These are phyloP conservation scores for Leishmania braziliensis DNA, from an alignment of 208 protist species.

Conservation along the genomic window DNA sequence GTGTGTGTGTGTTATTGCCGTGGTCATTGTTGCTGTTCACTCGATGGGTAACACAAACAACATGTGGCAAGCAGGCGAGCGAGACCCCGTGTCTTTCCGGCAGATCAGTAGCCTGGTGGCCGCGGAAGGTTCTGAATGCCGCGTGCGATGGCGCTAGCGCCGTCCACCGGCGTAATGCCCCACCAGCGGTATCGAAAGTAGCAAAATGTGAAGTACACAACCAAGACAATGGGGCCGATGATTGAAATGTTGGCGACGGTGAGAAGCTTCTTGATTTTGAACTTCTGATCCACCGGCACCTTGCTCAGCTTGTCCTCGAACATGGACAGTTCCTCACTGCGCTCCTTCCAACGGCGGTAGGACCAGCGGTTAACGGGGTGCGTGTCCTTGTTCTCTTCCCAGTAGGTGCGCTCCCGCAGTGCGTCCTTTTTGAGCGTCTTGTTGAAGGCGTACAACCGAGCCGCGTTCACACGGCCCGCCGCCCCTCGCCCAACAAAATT, in stretches of 20 bases:
- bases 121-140: conserved; percentile 80
- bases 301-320: conserved; percentile 82
- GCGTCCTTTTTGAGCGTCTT: conserved; percentile 82
- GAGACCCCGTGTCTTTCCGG: background rate
- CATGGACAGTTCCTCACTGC: conserved; percentile 75
- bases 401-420: conserved; percentile 69
- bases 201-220: conserved; percentile 73
- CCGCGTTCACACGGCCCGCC: conserved; percentile 63
- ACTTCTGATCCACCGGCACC: conserved; percentile 83
- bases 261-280: conserved; percentile 86
- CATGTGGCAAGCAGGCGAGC: background rate
- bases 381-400: conserved; percentile 80
- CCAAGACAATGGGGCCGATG: conserved; percentile 63
- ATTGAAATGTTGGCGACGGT: conserved; percentile 80
- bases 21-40: background rate
- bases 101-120: conserved; percentile 62
- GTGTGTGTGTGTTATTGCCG: background rate
- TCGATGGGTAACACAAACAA: background rate
- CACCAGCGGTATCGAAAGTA: conserved; percentile 64
- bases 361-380: conserved; percentile 86
- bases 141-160: conserved; percentile 59
- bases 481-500: conserved; percentile 63
- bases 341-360: conserved; percentile 75
- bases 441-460: conserved; percentile 81
- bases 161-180: conserved; percentile 81